Conservation (phyloP, 192 early-diverging fungal species). For the Coemansia sp. region DNA sequence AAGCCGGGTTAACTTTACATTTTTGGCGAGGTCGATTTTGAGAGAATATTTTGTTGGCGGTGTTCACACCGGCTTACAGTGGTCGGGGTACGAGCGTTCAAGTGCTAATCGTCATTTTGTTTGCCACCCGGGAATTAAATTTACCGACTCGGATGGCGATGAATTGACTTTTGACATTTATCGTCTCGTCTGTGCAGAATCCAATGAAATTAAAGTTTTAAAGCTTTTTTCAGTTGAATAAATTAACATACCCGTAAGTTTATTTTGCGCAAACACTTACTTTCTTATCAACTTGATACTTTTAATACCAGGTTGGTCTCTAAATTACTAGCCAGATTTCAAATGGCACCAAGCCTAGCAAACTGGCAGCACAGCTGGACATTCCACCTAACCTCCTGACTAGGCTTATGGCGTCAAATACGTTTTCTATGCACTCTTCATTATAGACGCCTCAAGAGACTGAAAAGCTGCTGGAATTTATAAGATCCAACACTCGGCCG, state of each 20-base stretch:
- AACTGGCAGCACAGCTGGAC: background rate
- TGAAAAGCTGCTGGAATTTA: background rate
- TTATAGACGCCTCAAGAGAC: background rate
- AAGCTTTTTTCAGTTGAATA: too few relatives aligned
- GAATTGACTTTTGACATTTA: too few relatives aligned
- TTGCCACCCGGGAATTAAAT: background rate
- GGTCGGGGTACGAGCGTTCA: background rate
- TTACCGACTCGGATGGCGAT: background rate
- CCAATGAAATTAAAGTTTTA: too few relatives aligned
- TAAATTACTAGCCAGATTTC: background rate
- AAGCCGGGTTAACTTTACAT: too few relatives aligned
- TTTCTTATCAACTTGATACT: conserved; percentile 44
- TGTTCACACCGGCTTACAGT: background rate
- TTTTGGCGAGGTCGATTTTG: background rate
- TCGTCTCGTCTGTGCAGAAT: too few relatives aligned
- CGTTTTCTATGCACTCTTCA: background rate
- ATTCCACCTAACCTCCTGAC: background rate
- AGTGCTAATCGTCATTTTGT: background rate
- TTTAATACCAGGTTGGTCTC: background rate
- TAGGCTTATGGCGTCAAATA: background rate
- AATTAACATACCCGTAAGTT: too few relatives aligned
- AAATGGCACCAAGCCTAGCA: background rate
- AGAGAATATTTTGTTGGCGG: background rate
- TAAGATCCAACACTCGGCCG: background rate
- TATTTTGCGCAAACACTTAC: background rate